These are phyloP conservation scores for Isatis tinctoria DNA, from an alignment of 345 rosid species.

Conservation along the genomic window DNA sequence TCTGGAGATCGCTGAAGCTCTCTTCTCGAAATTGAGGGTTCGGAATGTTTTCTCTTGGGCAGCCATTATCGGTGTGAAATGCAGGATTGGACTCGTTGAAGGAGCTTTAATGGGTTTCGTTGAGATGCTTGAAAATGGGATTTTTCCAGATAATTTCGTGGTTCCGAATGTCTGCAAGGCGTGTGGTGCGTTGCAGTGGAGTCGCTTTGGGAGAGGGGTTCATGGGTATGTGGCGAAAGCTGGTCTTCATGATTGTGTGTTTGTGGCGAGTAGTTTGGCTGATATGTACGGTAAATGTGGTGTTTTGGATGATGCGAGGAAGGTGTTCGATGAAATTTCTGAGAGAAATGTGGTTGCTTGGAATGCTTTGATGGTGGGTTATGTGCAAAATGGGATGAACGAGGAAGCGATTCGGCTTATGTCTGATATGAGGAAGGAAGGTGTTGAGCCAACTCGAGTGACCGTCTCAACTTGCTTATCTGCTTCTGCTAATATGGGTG, in stretches of 20 bases:
- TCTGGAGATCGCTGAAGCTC: conserved; percentile 38
- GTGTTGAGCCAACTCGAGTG: conserved; percentile 52
- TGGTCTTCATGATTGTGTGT: conserved; percentile 56
- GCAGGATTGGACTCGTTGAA: conserved; percentile 48
- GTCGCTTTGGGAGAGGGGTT: conserved; percentile 57
- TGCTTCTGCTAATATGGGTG: conserved; percentile 61
- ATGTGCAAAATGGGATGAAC: conserved; percentile 54
- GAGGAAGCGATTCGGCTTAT: conserved; percentile 49
- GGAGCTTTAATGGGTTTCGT: conserved; percentile 52
- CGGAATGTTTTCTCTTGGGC: conserved; percentile 82
- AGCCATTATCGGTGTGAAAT: conserved; percentile 63
- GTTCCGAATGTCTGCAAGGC: conserved; percentile 73
- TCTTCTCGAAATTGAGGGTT: conserved; percentile 44
- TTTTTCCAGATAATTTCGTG: conserved; percentile 63
- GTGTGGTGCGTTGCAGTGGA: conserved; percentile 57
- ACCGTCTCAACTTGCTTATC: conserved; percentile 63
- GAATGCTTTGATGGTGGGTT: conserved; percentile 62
- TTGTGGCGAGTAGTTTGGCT: conserved; percentile 61
- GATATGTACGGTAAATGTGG: conserved; percentile 71
- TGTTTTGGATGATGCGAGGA: conserved; percentile 52
- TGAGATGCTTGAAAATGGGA: conserved; percentile 54
- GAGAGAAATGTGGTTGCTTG: conserved; percentile 54
- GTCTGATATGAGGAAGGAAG: conserved; percentile 51
- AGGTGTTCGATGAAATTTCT: conserved; percentile 52
- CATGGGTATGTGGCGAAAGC: conserved; percentile 61